Evolutionary conservation across 2,329 filamentous ascomycete species (phyloP), one percentile per base, ranked within the genome.

Genomic region (Neurospora sp.): DNA sequence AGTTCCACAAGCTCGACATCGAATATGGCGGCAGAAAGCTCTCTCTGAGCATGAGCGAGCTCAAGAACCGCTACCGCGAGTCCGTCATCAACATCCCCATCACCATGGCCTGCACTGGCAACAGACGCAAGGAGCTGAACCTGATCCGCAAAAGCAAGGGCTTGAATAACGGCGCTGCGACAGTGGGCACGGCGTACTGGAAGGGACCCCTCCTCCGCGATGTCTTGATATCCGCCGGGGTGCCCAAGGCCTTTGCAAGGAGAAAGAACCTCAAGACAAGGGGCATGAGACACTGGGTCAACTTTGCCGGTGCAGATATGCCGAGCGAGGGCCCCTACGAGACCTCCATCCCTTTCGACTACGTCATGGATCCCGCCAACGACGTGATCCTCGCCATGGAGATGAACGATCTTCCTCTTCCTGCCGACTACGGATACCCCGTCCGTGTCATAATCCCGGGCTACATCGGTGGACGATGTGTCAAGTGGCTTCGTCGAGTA

Each of bases 111-210:
- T 86, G 84, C 72, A 82, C 83, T 57, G 84, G 83, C 0, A 86
- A 84, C 71, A 75, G 84, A 4, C 77, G 84, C 11, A 85, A 85
- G 69, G 84, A 86, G 72, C 77, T 86, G 62, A 86, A 86, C 71
- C 81, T 84, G 77, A 77, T 85, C 67, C 81, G 78, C 69, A 81
- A 80, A 66, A 81, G 81, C 3, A 84, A 84, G 71, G 84, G 83
- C 1, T 83, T 86, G 74, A 80, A 81, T 72, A 86, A 81, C 80
- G 82, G 79, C 15, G 71, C 81, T 28, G 83, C 79, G 0, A 84
- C 79, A 0, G 79, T 82, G 4, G 81, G 82, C 11, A 85, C 82
- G 70, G 83, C 83, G 0, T 85, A 84, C 71, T 87, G 82, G 83
- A 84, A 81, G 70, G 84, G 84, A 0, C 78, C 80, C 1, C 74